Percentiles rank a stretch among this genome's conserved stretches.
phyloP scores from a whole-genome alignment of 1,284 basidiomycete genomes.

The Crocinoboletus sp. region DNA sequence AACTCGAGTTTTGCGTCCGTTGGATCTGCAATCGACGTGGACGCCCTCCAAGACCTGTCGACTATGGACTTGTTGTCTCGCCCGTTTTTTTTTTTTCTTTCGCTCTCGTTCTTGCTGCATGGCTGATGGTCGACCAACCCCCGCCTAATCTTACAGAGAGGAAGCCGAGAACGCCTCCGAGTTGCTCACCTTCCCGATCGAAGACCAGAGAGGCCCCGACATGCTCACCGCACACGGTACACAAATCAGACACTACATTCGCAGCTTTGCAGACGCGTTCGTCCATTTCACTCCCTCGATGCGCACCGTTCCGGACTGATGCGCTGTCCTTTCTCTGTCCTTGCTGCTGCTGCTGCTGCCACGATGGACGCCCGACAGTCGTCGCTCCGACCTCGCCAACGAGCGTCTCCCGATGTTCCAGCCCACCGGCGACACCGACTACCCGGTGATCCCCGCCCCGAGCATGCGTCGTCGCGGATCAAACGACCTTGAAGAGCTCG shows the following conservation, averaged over 20 bases:
- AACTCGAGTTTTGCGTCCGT: neutral
- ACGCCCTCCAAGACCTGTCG: too few species aligned
- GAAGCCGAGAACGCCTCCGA: constrained; percentile 95
- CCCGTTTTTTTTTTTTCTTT: too few species aligned
- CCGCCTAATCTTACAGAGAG: constrained; percentile 54
- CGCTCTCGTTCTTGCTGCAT: too few species aligned
- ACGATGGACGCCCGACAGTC: constrained; percentile 41
- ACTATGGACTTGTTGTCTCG: too few species aligned
- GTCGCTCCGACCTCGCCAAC: constrained; percentile 90
- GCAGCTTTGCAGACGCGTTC: constrained; percentile 89
- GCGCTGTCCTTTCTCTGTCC: too few species aligned
- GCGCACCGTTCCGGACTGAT: constrained; percentile 1
- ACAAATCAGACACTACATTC: constrained; percentile 78
- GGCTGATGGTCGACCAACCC: neutral
- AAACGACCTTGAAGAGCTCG: constrained; percentile 54
- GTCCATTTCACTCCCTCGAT: constrained; percentile 30
- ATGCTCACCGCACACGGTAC: constrained; percentile 53
- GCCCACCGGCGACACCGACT: constrained; percentile 32
- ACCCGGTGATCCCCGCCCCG: constrained; percentile 52
- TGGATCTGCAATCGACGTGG: too few species aligned
- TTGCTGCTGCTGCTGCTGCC: too few species aligned
- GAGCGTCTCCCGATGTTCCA: constrained; percentile 79
- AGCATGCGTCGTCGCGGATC: constrained; percentile 58
- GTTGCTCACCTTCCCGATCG: constrained; percentile 58
- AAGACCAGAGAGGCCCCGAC: constrained; percentile 41